Conservation (phyloP, 1,284 basidiomycete species). For the Apiotrichum akiyoshidainum region DNA sequence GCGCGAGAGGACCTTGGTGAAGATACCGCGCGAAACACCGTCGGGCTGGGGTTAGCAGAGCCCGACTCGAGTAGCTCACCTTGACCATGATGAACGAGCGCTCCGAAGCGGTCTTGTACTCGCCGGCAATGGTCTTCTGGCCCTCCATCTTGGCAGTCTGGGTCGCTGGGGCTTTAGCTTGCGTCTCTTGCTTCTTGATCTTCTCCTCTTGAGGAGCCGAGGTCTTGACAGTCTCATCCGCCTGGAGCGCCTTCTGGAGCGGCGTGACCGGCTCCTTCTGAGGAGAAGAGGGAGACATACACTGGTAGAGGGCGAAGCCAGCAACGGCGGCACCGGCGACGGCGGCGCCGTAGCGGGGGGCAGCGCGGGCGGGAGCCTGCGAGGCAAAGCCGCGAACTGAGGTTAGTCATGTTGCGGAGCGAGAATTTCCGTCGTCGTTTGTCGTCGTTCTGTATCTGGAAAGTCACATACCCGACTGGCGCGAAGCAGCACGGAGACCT, state of each 20-base stretch:
- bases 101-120: constrained; percentile 51
- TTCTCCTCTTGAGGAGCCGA: neutral
- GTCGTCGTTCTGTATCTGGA: neutral
- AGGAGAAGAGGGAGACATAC: constrained; percentile 21
- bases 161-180: constrained; percentile 16
- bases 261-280: neutral
- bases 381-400: constrained; percentile 43
- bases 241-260: neutral
- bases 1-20: constrained; percentile 45
- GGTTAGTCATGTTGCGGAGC: neutral
- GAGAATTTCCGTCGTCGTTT: too few relatives aligned
- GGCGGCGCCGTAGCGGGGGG: constrained; percentile 25
- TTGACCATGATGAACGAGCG: constrained; percentile 53
- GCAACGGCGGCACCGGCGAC: constrained; percentile 34
- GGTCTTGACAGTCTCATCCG: neutral
- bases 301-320: constrained; percentile 38
- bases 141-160: constrained; percentile 43
- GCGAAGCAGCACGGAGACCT: constrained; percentile 47
- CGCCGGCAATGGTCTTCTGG: constrained; percentile 51
- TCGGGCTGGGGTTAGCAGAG: constrained; percentile 35
- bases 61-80: neutral
- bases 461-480: constrained; percentile 37
- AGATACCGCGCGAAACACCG: constrained; percentile 45
- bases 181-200: constrained; percentile 1
- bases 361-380: constrained; percentile 26